Percentiles rank a stretch among this genome's conserved stretches.
phyloP scores from a whole-genome alignment of 257 asterid species.

The Prunella vulgaris region DNA sequence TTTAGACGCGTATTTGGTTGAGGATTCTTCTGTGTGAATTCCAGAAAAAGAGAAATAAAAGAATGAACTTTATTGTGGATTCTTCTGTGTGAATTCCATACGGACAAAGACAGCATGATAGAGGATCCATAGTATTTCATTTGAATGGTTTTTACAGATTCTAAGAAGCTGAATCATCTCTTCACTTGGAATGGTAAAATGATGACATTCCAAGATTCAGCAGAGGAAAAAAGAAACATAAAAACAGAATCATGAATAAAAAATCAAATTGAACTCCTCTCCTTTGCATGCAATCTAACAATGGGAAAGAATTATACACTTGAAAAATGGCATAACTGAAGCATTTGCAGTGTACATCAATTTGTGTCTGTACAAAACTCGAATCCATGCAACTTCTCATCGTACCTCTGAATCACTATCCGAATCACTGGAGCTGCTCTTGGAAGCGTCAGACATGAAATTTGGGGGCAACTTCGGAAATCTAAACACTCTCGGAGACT shows the following conservation, averaged over 20 bases:
- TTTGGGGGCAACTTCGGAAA: slow-evolving; percentile 79
- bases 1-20: neutral
- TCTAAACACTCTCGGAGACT: slow-evolving; percentile 58
- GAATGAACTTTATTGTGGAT: neutral
- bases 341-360: slow-evolving; percentile 7
- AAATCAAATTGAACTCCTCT: slow-evolving; percentile 8
- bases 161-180: neutral
- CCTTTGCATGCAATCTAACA: slow-evolving; percentile 13
- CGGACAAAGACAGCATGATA: neutral
- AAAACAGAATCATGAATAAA: neutral
- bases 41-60: neutral
- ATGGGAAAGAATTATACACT: slow-evolving; percentile 26
- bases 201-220: neutral
- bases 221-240: too few relatives aligned
- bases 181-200: neutral
- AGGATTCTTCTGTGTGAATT: neutral
- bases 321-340: slow-evolving; percentile 26
- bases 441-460: slow-evolving; percentile 55
- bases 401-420: slow-evolving; percentile 35
- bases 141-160: neutral
- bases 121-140: neutral
- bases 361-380: slow-evolving; percentile 31
- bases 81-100: neutral
- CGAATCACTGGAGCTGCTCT: slow-evolving; percentile 48
- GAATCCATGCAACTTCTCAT: slow-evolving; percentile 1